A percentile compares a stretch with the other conserved stretches of the same genome.
Conservation (phyloP, 169 alveolate genomes). For the Plasmodium gonderi region DNA sequence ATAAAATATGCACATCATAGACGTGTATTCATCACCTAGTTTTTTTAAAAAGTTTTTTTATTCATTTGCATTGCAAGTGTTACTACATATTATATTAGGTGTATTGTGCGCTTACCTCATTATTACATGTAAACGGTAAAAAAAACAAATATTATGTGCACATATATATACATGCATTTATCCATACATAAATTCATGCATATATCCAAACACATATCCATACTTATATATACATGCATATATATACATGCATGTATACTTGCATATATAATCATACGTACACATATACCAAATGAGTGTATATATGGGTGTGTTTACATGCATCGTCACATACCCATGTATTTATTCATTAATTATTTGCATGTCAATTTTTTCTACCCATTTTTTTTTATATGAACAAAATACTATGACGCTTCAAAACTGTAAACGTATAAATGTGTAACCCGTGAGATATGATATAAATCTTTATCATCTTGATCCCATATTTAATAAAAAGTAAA, state of each 20-base stretch:
- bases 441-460: neutral
- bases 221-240: neutral
- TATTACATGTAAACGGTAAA: neutral
- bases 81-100: neutral
- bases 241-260: neutral
- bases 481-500: neutral
- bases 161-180: neutral
- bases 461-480: neutral
- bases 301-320: neutral
- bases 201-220: no score
- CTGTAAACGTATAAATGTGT: neutral
- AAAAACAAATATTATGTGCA: neutral
- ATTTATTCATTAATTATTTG: neutral
- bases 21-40: neutral
- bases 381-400: slow-evolving; percentile 5
- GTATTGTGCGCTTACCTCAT: neutral
- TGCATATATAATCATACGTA: neutral
- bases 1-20: neutral
- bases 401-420: neutral
- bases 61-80: neutral
- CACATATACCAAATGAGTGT: neutral
- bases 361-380: neutral
- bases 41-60: neutral
- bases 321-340: neutral
- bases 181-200: neutral